Base-by-base conservation (phyloP, 768 basidiomycete species). In the Mycena floridula region DNA sequence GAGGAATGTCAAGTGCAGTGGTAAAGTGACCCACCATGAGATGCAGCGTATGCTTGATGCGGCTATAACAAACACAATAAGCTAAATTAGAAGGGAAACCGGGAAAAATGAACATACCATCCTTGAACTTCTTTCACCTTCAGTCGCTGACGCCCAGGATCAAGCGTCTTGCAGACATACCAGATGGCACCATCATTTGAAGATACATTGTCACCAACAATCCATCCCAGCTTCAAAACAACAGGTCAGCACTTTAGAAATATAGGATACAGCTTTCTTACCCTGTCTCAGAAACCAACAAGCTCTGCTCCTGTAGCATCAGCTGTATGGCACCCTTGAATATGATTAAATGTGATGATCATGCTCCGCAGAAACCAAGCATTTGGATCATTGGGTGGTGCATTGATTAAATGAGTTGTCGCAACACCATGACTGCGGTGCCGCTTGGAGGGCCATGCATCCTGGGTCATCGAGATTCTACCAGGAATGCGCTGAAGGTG, bases 41-140 rank as follows among this genome's bases (percentile, higher is more conserved):
- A 37, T 54, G 53, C 18, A 54, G 44, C 7, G 51, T 45, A 37
- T 52, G 53, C 22, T 47, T 37, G 20, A 52, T 54, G 24, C 28
- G 16, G 9, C 28, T 30, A 30, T 30, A 30, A 30, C 9, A 16
- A 9, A n/a, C n/a, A n/a, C n/a, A n/a, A n/a, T n/a, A n/a, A n/a
- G n/a, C n/a, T n/a, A n/a, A n/a, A n/a, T n/a, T n/a, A n/a, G n/a
- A n/a, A n/a, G n/a, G n/a, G n/a, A n/a, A 9, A 9, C 16, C 16
- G 28, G 16, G 28, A 30, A n/a, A 30, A 30, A 30, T 30, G 9
- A 9, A 30, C 28, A 30, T 30, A 30, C 28, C 53, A 52, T 20
- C 50, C 40, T 5, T 40, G 43, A 22, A 50, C 44, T 40, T 53
- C 49, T 35, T 45, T 48, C n/a, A 43, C 18, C 5, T 25, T 13